Evolutionary conservation across 108 stramenopile genomes (phyloP).

Genomic region (Nitzschia inconspicua): DNA sequence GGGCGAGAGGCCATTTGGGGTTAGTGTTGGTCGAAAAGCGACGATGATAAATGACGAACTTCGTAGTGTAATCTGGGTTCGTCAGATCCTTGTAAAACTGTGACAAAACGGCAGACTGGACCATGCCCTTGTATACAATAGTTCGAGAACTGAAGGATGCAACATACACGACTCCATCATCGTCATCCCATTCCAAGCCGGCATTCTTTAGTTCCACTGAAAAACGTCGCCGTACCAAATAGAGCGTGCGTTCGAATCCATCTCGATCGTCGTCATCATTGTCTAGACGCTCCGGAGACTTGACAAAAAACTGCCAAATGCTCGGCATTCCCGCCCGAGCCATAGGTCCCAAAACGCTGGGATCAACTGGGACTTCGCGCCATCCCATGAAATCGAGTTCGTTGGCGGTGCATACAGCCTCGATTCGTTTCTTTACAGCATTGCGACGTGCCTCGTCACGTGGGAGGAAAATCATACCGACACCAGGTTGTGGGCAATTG

Average conservation of each 20-base stretch:
- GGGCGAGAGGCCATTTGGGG: constrained; percentile 92
- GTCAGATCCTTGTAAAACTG: constrained; percentile 87
- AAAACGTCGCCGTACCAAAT: constrained; percentile 84
- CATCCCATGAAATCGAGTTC: constrained; percentile 88
- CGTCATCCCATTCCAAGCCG: constrained; percentile 66
- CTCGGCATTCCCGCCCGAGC: constrained; percentile 69
- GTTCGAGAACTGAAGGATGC: constrained; percentile 83
- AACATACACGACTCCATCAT: constrained; percentile 77
- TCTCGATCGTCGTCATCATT: constrained; percentile 69
- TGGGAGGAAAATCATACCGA: constrained; percentile 93
- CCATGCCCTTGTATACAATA: constrained; percentile 95
- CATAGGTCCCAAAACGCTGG: constrained; percentile 60
- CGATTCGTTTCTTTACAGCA: constrained; percentile 69
- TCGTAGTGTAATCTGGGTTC: constrained; percentile 79
- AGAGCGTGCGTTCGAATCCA: constrained; percentile 94
- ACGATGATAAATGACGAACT: constrained; percentile 90
- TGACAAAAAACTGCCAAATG: constrained; percentile 94
- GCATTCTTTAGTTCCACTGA: constrained; percentile 58
- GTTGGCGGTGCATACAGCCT: constrained; percentile 76
- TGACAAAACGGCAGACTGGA: constrained; percentile 76
- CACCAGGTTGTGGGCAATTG: constrained; percentile 71
- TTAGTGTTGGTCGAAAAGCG: constrained; percentile 95
- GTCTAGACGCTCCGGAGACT: constrained; percentile 66
- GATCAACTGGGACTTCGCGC: constrained; percentile 86
- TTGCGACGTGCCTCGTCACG: constrained; percentile 68